Evolutionary conservation across 208 protist species (phyloP).

Genomic region (Trichomonas vaginalis): DNA sequence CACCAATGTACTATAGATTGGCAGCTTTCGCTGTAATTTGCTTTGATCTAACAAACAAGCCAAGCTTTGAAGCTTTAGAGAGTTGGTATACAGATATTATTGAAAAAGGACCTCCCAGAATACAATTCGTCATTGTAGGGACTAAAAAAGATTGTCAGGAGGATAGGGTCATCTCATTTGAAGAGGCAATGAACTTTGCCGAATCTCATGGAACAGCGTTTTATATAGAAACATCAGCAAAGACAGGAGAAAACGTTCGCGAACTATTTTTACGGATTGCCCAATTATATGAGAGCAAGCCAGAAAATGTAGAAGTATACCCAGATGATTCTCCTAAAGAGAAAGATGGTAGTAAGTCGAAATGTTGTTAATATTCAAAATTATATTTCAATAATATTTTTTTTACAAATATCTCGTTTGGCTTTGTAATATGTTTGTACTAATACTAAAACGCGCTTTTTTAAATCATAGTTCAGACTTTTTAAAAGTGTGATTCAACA

Average conservation of each 20-base stretch:
- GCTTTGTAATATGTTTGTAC: too few species aligned
- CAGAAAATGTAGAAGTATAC: too few species aligned
- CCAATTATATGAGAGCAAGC: not conserved
- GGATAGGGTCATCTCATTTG: not conserved
- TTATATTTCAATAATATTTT: too few species aligned
- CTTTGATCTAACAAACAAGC: not conserved
- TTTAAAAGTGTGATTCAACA: too few species aligned
- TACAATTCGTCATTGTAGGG: not conserved
- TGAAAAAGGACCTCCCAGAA: not conserved
- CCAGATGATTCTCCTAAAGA: too few species aligned
- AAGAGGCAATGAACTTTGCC: not conserved
- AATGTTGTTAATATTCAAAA: too few species aligned
- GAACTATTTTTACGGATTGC: conserved; percentile 64
- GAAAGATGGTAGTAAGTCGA: too few species aligned
- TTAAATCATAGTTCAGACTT: too few species aligned
- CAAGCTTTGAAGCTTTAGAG: not conserved
- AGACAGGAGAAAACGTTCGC: conserved; percentile 92
- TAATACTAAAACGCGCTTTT: too few species aligned
- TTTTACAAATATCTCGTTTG: too few species aligned
- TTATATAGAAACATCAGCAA: conserved; percentile 69
- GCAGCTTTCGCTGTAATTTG: not conserved
- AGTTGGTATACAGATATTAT: not conserved
- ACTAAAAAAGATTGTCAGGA: not conserved
- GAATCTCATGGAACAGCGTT: not conserved
- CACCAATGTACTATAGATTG: not conserved